Evolutionary conservation across 441 rosid genomes (phyloP).

Genomic region (Biscutella laevigata): DNA sequence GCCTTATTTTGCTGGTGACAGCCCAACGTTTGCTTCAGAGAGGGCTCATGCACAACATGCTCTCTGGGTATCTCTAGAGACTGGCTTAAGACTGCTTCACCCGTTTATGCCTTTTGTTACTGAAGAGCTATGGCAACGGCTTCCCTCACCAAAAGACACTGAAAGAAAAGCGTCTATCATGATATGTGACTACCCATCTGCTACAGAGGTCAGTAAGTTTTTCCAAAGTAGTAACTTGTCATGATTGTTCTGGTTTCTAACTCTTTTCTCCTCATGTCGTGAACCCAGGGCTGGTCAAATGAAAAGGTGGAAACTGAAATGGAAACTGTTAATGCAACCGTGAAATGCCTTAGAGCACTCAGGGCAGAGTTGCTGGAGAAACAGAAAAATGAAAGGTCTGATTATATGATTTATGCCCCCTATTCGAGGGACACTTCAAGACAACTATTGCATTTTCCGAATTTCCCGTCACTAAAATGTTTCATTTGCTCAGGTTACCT

Average conservation of each 20-base stretch:
- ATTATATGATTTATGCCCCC: background rate
- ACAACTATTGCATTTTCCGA: background rate
- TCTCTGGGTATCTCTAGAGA: slow-evolving; percentile 82
- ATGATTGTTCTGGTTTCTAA: slow-evolving; percentile 2
- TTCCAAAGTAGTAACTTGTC: slow-evolving; percentile 11
- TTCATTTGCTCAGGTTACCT: slow-evolving; percentile 44
- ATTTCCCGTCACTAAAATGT: background rate
- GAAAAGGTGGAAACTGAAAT: slow-evolving; percentile 53
- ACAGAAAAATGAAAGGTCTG: slow-evolving; percentile 74
- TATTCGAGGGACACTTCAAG: background rate
- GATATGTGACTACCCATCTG: slow-evolving; percentile 69
- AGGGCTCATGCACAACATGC: slow-evolving; percentile 57
- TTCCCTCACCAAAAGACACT: slow-evolving; percentile 42
- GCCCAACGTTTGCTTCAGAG: slow-evolving; percentile 46
- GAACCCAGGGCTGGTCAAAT: slow-evolving; percentile 56
- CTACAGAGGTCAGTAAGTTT: slow-evolving; percentile 39
- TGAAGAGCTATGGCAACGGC: slow-evolving; percentile 95
- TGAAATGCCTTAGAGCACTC: slow-evolving; percentile 63
- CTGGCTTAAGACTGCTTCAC: slow-evolving; percentile 83
- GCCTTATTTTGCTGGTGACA: slow-evolving; percentile 66
- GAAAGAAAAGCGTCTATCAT: slow-evolving; percentile 60
- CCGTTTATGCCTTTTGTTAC: slow-evolving; percentile 94
- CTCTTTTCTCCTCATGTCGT: background rate
- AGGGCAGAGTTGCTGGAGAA: slow-evolving; percentile 66
- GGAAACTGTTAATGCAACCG: slow-evolving; percentile 64